These are phyloP conservation scores for Collybia sordida DNA, from an alignment of 768 basidiomycete species.

Conservation along the genomic window DNA sequence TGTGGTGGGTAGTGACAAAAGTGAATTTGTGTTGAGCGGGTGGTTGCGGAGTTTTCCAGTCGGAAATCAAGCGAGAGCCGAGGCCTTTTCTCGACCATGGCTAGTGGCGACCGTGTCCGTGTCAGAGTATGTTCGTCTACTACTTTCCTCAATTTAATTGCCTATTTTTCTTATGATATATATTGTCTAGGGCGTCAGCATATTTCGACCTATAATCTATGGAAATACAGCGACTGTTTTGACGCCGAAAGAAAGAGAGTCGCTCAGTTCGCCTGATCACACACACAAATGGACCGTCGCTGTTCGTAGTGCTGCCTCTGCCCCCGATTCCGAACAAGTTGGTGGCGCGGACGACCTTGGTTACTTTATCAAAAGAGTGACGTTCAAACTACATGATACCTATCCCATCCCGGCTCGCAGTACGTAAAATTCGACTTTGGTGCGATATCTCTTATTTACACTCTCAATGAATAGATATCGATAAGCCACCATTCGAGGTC, in stretches of 20 bases:
- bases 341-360: constrained; percentile 89
- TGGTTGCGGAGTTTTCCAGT: constrained; percentile 45
- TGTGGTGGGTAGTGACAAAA: constrained; percentile 14
- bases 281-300: constrained; percentile 98
- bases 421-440: constrained; percentile 38
- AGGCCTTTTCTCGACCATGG: constrained; percentile 40
- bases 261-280: constrained; percentile 62
- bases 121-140: constrained; percentile 60
- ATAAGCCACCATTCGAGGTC: constrained; percentile 92
- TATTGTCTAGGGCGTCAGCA: constrained; percentile 69
- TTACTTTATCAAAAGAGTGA: constrained; percentile 93
- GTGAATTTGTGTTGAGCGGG: constrained; percentile 23
- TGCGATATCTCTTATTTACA: constrained; percentile 7
- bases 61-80: constrained; percentile 29
- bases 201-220: constrained; percentile 91
- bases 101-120: constrained; percentile 72
- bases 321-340: constrained; percentile 69
- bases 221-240: constrained; percentile 89
- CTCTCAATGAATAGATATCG: constrained; percentile 57
- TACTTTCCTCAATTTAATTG: constrained; percentile 8
- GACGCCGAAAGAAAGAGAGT: constrained; percentile 67
- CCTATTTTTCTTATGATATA: constrained; percentile 11
- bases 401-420: constrained; percentile 90
- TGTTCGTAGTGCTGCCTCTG: constrained; percentile 82
- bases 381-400: constrained; percentile 97